Base-by-base conservation (phyloP, 306 rosid genomes). In the Sindora glabra region DNA sequence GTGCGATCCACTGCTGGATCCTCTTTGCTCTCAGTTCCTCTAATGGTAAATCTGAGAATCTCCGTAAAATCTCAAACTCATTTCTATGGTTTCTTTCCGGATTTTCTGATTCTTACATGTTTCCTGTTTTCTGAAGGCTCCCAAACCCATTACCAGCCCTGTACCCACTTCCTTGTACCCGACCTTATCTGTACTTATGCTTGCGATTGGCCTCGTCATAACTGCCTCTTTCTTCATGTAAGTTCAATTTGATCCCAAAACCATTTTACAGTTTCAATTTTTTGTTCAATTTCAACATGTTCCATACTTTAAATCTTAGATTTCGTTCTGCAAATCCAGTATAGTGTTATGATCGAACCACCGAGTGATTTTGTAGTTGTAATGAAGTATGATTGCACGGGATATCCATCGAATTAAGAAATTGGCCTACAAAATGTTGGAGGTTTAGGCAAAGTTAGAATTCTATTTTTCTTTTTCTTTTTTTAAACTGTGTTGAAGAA, bases 191-290 rank as follows among this genome's bases (percentile, higher is more conserved):
- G 80, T 80, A 19, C 24, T 82, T 40, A 84, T 80, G 62, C 84
- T 94, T 64, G 73, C 89, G 45, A 58, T 94, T 64, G 97, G 99
- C 17, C 99, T 94, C 74, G 12, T 89, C 56, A 29, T 94, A 62
- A 84, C 99, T 25, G 95, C 99, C 18, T 86, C 90, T 24, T 94
- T 94, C 89, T 86, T 94, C 84, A 86, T 94, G 99, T 89, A 58
- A 76, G 94, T 75, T 68, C 59, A 61, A 74, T 86, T 78, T 47
- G 71, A 73, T 66, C 60, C 25, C 45, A 26, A 30, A 44, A 1
- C 47, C 39, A 11, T 38, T 40, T 56, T 17, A 3, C 9, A 19
- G 8, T 68, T 41, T 7, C 22, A 0, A 34, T 21, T 13, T 8
- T 10, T 4, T n/a, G n/a, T n/a, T 42, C n/a, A 29, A 18, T 24